Base-by-base conservation (phyloP, 2,329 filamentous ascomycete species). In the Trichoderma pleuroti region DNA sequence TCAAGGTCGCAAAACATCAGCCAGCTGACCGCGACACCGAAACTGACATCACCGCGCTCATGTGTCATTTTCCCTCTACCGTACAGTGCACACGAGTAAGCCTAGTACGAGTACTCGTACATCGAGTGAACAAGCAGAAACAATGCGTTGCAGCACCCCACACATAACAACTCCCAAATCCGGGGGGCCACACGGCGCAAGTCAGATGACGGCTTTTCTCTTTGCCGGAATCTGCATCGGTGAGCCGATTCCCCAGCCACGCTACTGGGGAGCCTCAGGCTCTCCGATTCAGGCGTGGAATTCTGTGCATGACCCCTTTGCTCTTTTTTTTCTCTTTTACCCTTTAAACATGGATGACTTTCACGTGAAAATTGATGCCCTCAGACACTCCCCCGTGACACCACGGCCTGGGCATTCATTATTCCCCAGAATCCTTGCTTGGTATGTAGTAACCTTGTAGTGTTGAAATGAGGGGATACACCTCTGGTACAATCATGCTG, bases 131-230 rank as follows among this genome's bases (percentile, higher is more conserved):
- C 24, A 18, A 24, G 28, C 28, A 49, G 28, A 30, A 34, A 59
- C 34, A 59, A 11, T 5, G 24, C 14, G 6, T 52, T 28, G 5
- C 26, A 28, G 26, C 26, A 28, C 67, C 67, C 67, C 67, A 69
- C 67, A 69, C 46, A 32, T 18, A 30, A 66, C 6, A 34, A 68
- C 30, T 34, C 57, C 59, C 59, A 69, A 63, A 69, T 69, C 67
- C 59, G 66, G 67, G 66, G 67, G 46, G 67, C 67, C 67, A 56
- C 59, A 56, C 49, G 57, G 67, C 59, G 59, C 46, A 63, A 56
- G 67, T 69, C 67, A 69, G 67, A 69, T 69, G 67, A 69, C 28
- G 67, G 67, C 21, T 42, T 49, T 60, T 34, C 24, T 60, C 46
- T 32, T 64, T 42, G 36, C 59, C 36, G 59, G 24, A 8, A n/a